Percentiles rank a stretch among this genome's conserved stretches.
These are phyloP conservation scores for Sporothrix brasiliensis DNA, from an alignment of 2,329 filamentous ascomycete species.

Conservation along the genomic window DNA sequence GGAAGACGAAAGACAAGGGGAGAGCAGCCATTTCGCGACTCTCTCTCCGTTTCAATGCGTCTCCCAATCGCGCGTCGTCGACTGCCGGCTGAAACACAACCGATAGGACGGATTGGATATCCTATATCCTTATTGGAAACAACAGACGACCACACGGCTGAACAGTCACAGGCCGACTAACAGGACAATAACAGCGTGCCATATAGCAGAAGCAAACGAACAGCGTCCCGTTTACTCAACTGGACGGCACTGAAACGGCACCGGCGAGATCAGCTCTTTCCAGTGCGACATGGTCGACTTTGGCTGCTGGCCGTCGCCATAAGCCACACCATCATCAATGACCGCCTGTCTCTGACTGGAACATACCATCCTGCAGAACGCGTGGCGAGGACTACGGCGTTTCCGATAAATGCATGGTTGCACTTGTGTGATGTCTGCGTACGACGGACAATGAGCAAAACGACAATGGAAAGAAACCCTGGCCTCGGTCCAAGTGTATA, in stretches of 20 bases:
- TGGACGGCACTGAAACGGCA: neutral
- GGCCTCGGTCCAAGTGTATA: neutral
- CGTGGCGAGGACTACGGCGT: neutral
- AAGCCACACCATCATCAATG: neutral
- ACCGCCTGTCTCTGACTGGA: too few species aligned
- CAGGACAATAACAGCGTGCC: neutral
- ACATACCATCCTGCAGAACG: neutral
- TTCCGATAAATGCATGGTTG: neutral
- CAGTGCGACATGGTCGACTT: constrained; percentile 4
- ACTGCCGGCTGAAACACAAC: constrained; percentile 14
- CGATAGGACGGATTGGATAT: neutral
- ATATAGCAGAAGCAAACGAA: neutral
- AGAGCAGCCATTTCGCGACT: neutral
- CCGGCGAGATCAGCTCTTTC: neutral
- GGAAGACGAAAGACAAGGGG: neutral
- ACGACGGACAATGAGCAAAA: neutral
- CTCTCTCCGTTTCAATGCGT: neutral
- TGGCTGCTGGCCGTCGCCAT: neutral
- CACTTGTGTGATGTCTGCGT: neutral
- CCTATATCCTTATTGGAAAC: neutral
- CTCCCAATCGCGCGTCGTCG: neutral
- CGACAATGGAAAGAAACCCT: too few species aligned
- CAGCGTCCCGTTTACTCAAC: neutral
- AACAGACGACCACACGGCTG: constrained; percentile 4
- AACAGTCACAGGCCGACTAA: neutral